These are phyloP conservation scores for Penicillium argentinense DNA, from an alignment of 495 filamentous ascomycete genomes.

Conservation along the genomic window DNA sequence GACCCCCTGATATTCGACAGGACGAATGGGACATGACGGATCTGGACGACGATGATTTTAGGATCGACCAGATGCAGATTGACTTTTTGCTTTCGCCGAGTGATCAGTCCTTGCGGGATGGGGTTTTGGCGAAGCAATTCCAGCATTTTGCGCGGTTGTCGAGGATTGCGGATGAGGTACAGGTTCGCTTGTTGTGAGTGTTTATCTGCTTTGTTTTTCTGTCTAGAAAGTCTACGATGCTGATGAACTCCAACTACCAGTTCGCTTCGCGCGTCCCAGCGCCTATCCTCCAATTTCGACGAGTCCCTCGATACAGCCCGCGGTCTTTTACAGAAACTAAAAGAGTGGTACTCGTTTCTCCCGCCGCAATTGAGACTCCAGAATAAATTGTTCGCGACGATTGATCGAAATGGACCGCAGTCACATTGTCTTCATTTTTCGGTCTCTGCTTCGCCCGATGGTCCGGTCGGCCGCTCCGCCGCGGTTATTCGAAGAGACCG, in stretches of 20 bases:
- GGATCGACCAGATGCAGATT: neutral
- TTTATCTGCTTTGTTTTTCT: neutral
- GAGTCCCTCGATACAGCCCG: conserved; percentile 15
- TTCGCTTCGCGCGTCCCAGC: conserved; percentile 13
- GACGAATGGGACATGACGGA: conserved; percentile 71
- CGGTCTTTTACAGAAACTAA: conserved; percentile 5
- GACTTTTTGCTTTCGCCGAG: neutral
- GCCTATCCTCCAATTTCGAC: conserved; percentile 11
- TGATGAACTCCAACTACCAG: neutral
- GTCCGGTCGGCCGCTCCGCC: conserved; percentile 15
- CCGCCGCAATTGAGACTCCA: conserved; percentile 1
- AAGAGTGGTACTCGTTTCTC: conserved; percentile 14
- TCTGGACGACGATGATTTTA: conserved; percentile 65
- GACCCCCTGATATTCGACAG: conserved; percentile 48
- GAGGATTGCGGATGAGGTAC: conserved; percentile 13
- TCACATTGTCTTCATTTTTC: conserved; percentile 14
- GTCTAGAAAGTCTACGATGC: neutral
- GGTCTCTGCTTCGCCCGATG: conserved; percentile 14
- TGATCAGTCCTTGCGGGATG: neutral
- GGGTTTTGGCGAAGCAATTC: neutral
- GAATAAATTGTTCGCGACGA: neutral
- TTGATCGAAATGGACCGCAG: conserved; percentile 4
- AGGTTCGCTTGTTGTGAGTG: conserved; percentile 10
- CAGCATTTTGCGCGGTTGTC: conserved; percentile 1
- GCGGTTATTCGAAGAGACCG: conserved; percentile 8